Conservation (phyloP, 2,329 filamentous ascomycete species). For the Xylaria sp. region DNA sequence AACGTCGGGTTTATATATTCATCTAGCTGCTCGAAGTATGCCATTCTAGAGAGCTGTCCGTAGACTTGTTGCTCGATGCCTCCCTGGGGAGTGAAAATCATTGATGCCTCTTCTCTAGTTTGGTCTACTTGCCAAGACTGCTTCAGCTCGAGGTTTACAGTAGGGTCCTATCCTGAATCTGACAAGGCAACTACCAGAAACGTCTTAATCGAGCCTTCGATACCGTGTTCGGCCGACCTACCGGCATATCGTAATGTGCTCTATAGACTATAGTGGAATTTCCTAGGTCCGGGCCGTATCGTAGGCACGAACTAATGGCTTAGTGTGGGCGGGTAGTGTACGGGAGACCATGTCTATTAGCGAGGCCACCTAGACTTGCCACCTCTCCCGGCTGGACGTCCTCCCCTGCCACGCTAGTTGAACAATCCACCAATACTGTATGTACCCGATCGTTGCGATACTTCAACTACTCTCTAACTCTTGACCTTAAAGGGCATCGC, state of each 20-base stretch:
- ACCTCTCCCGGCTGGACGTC: no score
- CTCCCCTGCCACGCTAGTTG: no score
- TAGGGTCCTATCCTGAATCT: background rate
- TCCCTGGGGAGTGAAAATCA: background rate
- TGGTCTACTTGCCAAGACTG: constrained; percentile 17
- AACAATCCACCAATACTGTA: no score
- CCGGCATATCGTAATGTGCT: constrained; percentile 17
- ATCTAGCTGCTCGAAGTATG: background rate
- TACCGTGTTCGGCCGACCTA: constrained; percentile 11
- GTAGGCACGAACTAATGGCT: background rate
- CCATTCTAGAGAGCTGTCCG: background rate
- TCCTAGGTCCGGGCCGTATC: constrained; percentile 12
- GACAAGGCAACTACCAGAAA: background rate
- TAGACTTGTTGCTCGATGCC: background rate
- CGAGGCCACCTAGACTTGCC: no score
- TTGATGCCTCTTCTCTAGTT: constrained; percentile 3
- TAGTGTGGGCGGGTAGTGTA: background rate
- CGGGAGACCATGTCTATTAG: constrained; percentile 1
- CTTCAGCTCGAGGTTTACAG: constrained; percentile 22
- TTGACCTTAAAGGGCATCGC: no score
- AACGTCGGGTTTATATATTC: constrained; percentile 26
- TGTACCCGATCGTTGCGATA: no score
- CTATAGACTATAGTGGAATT: background rate
- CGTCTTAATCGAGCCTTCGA: constrained; percentile 3
- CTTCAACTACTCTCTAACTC: no score